Percentiles rank a stretch among this genome's conserved stretches.
phyloP scores from a whole-genome alignment of 768 basidiomycete genomes.

The Phaeotremella skinneri region DNA sequence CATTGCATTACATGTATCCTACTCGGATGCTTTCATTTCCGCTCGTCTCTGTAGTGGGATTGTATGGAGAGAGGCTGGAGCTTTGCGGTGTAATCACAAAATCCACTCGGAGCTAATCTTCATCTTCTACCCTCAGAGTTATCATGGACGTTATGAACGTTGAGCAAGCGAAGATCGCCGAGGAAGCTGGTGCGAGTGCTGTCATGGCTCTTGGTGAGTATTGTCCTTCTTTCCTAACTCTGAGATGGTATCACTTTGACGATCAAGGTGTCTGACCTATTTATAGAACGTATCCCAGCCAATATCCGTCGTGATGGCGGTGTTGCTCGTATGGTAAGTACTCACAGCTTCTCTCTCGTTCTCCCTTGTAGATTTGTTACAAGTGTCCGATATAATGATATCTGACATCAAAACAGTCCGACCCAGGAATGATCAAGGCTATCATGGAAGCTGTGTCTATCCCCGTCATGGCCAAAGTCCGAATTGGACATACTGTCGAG shows the following conservation, averaged over 20 bases:
- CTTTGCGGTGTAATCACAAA: constrained; percentile 15
- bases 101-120: not conserved
- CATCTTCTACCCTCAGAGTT: constrained; percentile 26
- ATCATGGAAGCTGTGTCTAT: constrained; percentile 94
- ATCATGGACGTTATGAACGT: constrained; percentile 73
- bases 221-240: not conserved
- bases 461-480: constrained; percentile 84
- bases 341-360: not conserved
- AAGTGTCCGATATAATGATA: not conserved
- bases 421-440: constrained; percentile 93
- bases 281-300: constrained; percentile 78
- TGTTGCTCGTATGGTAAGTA: constrained; percentile 87
- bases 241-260: not conserved
- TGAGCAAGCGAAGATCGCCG: constrained; percentile 80
- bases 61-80: too few relatives aligned
- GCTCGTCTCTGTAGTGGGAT: too few relatives aligned
- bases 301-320: constrained; percentile 90
- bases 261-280: constrained; percentile 6
- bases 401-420: constrained; percentile 60
- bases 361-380: not conserved
- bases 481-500: constrained; percentile 97
- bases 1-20: too few relatives aligned
- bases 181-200: constrained; percentile 94
- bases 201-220: constrained; percentile 66
- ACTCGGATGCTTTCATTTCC: too few relatives aligned